Percentiles rank a stretch among this genome's conserved stretches.
These are phyloP conservation scores for Leccinum boreale DNA, from an alignment of 768 basidiomycete species.

Conservation along the genomic window DNA sequence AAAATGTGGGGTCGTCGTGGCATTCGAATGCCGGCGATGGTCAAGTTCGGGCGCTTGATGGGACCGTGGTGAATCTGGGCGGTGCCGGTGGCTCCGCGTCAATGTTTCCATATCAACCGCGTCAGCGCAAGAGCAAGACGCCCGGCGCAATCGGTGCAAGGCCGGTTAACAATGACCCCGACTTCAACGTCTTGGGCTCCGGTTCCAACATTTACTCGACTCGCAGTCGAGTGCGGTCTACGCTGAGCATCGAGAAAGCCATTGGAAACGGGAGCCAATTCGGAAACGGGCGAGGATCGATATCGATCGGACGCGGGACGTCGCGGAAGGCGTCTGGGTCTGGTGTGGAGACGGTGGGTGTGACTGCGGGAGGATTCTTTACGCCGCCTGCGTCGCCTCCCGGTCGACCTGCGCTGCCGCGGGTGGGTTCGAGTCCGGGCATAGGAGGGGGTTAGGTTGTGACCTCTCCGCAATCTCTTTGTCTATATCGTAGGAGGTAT, in stretches of 20 bases:
- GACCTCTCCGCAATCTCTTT: not conserved
- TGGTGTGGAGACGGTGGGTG: slow-evolving; percentile 70
- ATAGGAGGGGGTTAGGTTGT: not conserved
- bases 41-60: not conserved
- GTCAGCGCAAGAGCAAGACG: slow-evolving; percentile 36
- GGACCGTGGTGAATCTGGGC: slow-evolving; percentile 26
- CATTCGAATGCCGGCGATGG: slow-evolving; percentile 8
- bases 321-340: slow-evolving; percentile 62
- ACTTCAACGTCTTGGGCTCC: slow-evolving; percentile 9
- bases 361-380: slow-evolving; percentile 81
- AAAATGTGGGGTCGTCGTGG: slow-evolving; percentile 9
- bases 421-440: not conserved
- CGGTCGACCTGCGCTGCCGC: not conserved
- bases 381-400: slow-evolving; percentile 42
- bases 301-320: slow-evolving; percentile 61
- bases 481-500: not conserved
- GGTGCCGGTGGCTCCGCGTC: slow-evolving; percentile 4
- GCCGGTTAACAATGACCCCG: slow-evolving; percentile 35
- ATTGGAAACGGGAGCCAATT: slow-evolving; percentile 15
- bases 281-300: slow-evolving; percentile 51
- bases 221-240: slow-evolving; percentile 48
- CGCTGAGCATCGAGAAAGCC: slow-evolving; percentile 59
- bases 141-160: slow-evolving; percentile 19
- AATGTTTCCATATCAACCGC: slow-evolving; percentile 35
- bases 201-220: slow-evolving; percentile 28